A percentile compares a stretch with the other conserved stretches of the same genome.
Evolutionary conservation across 2,329 filamentous ascomycete species (phyloP).

Genomic region (Penicillium sp.): DNA sequence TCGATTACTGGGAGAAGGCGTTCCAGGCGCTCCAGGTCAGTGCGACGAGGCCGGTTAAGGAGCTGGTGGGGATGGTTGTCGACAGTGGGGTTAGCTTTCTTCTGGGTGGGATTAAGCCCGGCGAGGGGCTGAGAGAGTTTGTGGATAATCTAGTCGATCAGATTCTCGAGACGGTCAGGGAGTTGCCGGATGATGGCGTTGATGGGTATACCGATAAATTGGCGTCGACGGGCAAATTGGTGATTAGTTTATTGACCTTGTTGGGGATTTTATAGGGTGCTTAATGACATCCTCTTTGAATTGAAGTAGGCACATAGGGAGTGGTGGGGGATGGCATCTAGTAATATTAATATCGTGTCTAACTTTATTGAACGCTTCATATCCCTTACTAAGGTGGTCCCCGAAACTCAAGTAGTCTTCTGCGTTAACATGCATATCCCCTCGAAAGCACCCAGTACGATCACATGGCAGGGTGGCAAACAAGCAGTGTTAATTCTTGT

Average conservation of each 20-base stretch:
- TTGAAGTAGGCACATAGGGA: too few relatives aligned
- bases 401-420: too few relatives aligned
- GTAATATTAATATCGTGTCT: too few relatives aligned
- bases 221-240: not conserved
- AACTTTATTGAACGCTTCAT: too few relatives aligned
- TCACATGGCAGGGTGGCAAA: too few relatives aligned
- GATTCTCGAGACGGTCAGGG: slow-evolving; percentile 4
- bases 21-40: slow-evolving; percentile 1
- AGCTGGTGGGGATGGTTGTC: slow-evolving; percentile 1
- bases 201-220: slow-evolving; percentile 2
- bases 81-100: not conserved
- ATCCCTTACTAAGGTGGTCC: too few relatives aligned
- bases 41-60: slow-evolving; percentile 9
- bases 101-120: not conserved
- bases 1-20: slow-evolving; percentile 17
- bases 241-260: slow-evolving; percentile 4
- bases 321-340: too few relatives aligned
- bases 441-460: too few relatives aligned
- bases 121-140: not conserved
- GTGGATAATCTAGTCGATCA: slow-evolving; percentile 1
- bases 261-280: slow-evolving; percentile 5
- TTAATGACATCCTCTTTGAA: too few relatives aligned
- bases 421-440: too few relatives aligned
- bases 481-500: too few relatives aligned
- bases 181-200: not conserved